Conservation (phyloP, 2,329 filamentous ascomycete genomes). For the Colletotrichum godetiae region DNA sequence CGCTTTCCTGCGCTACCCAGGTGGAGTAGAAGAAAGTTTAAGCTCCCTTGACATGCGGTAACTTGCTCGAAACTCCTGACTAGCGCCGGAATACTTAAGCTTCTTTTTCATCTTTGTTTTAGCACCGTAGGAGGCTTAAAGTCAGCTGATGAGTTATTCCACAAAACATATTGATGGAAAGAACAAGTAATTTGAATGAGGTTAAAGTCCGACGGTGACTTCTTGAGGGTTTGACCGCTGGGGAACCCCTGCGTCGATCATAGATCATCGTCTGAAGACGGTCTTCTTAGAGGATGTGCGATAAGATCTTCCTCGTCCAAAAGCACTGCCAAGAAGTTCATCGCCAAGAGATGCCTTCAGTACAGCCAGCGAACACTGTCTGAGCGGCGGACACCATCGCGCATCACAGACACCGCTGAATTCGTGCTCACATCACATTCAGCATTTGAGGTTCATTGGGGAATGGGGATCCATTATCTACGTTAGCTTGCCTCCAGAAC, state of each 20-base stretch:
- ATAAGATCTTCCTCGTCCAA: constrained; percentile 12
- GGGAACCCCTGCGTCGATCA: not conserved
- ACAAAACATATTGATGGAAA: not conserved
- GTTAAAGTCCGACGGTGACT: not conserved
- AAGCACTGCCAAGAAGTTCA: not conserved
- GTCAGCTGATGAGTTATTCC: not conserved
- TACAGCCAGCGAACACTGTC: not conserved
- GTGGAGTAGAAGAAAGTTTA: not conserved
- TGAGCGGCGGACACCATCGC: not conserved
- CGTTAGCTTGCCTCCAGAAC: too few relatives aligned
- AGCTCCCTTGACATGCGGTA: not conserved
- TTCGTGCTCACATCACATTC: not conserved
- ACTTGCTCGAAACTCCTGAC: constrained; percentile 8
- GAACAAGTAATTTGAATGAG: not conserved
- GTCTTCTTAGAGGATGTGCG: not conserved
- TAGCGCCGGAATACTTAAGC: not conserved
- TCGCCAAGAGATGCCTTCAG: constrained; percentile 13
- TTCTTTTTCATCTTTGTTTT: constrained; percentile 7
- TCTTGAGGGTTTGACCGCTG: not conserved
- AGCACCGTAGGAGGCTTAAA: constrained; percentile 13
- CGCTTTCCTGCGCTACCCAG: not conserved
- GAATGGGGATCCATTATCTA: not conserved
- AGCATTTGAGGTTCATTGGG: not conserved
- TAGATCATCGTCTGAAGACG: constrained; percentile 4
- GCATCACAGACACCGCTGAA: not conserved